Conservation (phyloP, 2,329 filamentous ascomycete species). For the Blastomyces gilchristii region DNA sequence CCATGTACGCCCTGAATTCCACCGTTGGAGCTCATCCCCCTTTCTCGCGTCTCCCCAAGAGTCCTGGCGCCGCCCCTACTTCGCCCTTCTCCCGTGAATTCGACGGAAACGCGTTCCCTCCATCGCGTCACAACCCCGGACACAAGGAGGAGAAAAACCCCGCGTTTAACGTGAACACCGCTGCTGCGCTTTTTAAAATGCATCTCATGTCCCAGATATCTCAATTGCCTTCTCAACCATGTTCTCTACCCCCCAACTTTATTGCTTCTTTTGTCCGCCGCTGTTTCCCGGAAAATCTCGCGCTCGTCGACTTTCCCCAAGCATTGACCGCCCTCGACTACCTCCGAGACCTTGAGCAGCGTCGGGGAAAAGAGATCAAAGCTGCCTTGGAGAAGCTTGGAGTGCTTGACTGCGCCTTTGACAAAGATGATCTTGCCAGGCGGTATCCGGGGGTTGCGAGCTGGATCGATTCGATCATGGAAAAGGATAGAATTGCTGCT, state of each 20-base stretch:
- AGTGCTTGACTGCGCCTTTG: slow-evolving; percentile 41
- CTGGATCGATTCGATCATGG: slow-evolving; percentile 46
- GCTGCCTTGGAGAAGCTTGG: slow-evolving; percentile 46
- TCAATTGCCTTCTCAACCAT: slow-evolving; percentile 49
- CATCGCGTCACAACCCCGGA: slow-evolving; percentile 20
- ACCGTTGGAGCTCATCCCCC: slow-evolving; percentile 38
- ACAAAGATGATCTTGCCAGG: slow-evolving; percentile 40
- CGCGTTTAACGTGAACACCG: slow-evolving; percentile 21
- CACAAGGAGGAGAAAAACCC: slow-evolving; percentile 18
- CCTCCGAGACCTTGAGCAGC: slow-evolving; percentile 51
- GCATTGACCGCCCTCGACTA: slow-evolving; percentile 57
- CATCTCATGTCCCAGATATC: slow-evolving; percentile 44
- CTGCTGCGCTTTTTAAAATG: slow-evolving; percentile 35
- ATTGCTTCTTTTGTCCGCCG: slow-evolving; percentile 52
- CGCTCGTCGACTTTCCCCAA: slow-evolving; percentile 54
- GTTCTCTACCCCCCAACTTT: slow-evolving; percentile 52
- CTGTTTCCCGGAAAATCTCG: slow-evolving; percentile 47
- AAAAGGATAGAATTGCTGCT: slow-evolving; percentile 44
- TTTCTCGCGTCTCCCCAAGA: slow-evolving; percentile 13
- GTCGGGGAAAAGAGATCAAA: slow-evolving; percentile 49
- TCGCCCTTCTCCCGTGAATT: slow-evolving; percentile 26
- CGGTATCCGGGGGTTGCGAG: slow-evolving; percentile 45
- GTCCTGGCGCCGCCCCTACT: slow-evolving; percentile 24
- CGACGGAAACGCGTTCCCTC: slow-evolving; percentile 26
- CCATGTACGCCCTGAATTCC: slow-evolving; percentile 58